A percentile compares a stretch with the other conserved stretches of the same genome.
phyloP scores from a whole-genome alignment of 805 yeast genomes.

The Wickerhamomyces bovis region DNA sequence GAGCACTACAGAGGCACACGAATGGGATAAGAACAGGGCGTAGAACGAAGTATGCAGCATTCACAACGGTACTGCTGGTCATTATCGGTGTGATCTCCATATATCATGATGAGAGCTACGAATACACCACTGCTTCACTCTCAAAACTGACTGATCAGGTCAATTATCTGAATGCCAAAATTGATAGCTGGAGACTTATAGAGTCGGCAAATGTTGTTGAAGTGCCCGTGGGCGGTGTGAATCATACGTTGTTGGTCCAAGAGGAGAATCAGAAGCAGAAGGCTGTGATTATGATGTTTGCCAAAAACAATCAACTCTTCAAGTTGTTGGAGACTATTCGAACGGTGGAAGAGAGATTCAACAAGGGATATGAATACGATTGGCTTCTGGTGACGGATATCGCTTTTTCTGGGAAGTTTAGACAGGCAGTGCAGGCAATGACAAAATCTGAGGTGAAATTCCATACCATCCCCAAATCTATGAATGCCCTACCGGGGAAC shows the following conservation, averaged over 20 bases:
- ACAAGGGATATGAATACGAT: conserved; percentile 54
- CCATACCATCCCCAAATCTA: conserved; percentile 50
- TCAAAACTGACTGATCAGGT: conserved; percentile 8
- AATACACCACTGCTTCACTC: conserved; percentile 9
- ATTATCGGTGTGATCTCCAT: neutral
- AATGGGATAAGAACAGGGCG: neutral
- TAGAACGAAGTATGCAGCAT: neutral
- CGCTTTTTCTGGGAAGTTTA: conserved; percentile 50
- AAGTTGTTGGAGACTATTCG: conserved; percentile 51
- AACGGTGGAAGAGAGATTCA: conserved; percentile 62
- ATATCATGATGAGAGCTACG: conserved; percentile 8
- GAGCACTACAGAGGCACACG: neutral
- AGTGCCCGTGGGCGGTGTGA: neutral
- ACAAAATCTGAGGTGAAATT: conserved; percentile 53
- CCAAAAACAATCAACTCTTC: conserved; percentile 57
- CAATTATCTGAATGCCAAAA: conserved; percentile 7
- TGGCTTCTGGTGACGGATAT: conserved; percentile 72
- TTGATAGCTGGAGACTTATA: conserved; percentile 12
- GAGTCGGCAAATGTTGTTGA: neutral
- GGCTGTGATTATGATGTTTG: conserved; percentile 63
- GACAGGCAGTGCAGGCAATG: conserved; percentile 32
- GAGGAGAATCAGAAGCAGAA: conserved; percentile 32
- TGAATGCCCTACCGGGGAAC: conserved; percentile 41
- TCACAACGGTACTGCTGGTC: neutral
- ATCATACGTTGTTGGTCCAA: neutral